Evolutionary conservation across 1,139 yeast genomes (phyloP), one percentile per base, ranked within the genome.

Genomic region (Taphrina pruni): DNA sequence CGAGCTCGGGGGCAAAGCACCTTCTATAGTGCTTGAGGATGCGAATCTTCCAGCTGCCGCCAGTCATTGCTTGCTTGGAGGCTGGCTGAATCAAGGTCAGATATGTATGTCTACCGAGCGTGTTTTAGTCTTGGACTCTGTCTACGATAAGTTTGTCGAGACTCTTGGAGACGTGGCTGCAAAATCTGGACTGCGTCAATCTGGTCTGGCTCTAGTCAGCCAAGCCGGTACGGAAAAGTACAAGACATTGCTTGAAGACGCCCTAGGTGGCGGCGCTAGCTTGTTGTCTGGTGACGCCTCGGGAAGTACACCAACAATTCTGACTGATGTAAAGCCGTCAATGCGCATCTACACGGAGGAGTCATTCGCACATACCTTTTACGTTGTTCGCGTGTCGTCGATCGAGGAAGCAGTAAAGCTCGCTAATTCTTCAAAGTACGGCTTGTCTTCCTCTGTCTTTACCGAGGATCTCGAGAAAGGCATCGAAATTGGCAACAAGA

Each of bases 1-100:
- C 75, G 97, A 90, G 80, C 88, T 93, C 76, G 97, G 97, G 73
- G 97, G 97, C 71, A 90, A 90, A 77, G 87, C 94, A 21, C 92
- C 96, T n/a, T 82, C 88, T 71, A 80, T 90, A 65, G 83, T 90
- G 26, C 86, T 89, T 76, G 85, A 82, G n/a, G 96, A 89, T 77
- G 92, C 94, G 43, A 89, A 89, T 75, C 75, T 90, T 55, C 74
- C 73, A 58, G 80, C 82, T 6, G 81, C 81, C 4, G 79, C 77
- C 1, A 87, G 87, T 76, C 90, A 91, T 65, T 88, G 85, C 45
- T 85, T 89, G 76, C 86, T 92, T 88, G 88, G 92, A 41, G 88
- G 93, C 14, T 79, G 86, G 76, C 93, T 93, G 75, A 89, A 90
- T 78, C 85, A 87, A 76, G 97, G 97, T 50, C 96, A 90, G 78